Percentiles rank a stretch among this genome's conserved stretches.
Conservation (phyloP, 306 rosid genomes). For the Nissolia schottii region DNA sequence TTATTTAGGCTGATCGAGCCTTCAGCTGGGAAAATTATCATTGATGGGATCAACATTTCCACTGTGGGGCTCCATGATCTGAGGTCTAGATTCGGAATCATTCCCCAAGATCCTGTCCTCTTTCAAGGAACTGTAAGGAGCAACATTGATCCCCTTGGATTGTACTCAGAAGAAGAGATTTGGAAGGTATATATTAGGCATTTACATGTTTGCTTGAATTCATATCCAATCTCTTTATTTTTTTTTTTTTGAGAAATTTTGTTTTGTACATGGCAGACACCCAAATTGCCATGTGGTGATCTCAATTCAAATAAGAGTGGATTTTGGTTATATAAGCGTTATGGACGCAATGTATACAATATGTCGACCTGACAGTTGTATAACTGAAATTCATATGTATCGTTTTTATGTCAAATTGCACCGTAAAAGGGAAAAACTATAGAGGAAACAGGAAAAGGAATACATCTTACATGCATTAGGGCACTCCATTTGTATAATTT, state of each 20-base stretch:
- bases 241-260: no score
- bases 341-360: no score
- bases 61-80: conserved; percentile 77
- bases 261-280: no score
- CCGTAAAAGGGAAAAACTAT: not conserved
- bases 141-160: conserved; percentile 71
- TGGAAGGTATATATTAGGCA: conserved; percentile 68
- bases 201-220: not conserved
- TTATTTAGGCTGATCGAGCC: conserved; percentile 89
- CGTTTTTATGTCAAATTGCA: not conserved
- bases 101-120: conserved; percentile 93
- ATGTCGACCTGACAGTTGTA: no score
- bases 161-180: conserved; percentile 72
- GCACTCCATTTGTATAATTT: not conserved
- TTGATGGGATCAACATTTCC: conserved; percentile 65
- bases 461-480: not conserved
- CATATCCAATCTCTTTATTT: not conserved
- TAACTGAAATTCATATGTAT: no score
- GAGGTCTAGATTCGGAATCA: conserved; percentile 81
- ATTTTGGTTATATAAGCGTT: no score
- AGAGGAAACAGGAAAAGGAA: not conserved
- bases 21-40: conserved; percentile 58
- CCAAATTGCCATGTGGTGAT: no score
- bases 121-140: conserved; percentile 82
- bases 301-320: no score